Percentiles rank a stretch among this genome's conserved stretches.
phyloP scores from a whole-genome alignment of 2,329 filamentous ascomycete species.

The Xylariaceae sp. region DNA sequence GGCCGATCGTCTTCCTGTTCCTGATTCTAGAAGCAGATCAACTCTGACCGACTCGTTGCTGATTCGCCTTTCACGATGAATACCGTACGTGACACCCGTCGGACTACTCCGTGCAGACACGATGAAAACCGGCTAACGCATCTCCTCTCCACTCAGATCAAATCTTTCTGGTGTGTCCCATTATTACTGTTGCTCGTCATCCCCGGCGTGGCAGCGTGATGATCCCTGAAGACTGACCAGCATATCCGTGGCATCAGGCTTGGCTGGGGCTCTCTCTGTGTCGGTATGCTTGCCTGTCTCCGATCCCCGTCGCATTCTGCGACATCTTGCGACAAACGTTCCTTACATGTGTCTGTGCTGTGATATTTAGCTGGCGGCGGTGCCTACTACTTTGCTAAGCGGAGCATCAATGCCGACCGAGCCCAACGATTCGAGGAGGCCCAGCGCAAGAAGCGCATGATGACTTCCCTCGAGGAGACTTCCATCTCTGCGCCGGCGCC shows the following conservation, averaged over 20 bases:
- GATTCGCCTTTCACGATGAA: constrained; percentile 13
- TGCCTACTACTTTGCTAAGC: constrained; percentile 95
- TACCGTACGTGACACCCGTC: constrained; percentile 14
- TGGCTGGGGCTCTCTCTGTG: constrained; percentile 85
- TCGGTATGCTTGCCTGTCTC: constrained; percentile 51
- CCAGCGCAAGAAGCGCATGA: constrained; percentile 57
- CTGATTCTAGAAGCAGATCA: neutral
- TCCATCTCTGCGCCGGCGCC: constrained; percentile 36
- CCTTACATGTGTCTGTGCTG: constrained; percentile 1
- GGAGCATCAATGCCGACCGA: constrained; percentile 87
- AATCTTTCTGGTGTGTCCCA: constrained; percentile 58
- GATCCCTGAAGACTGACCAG: constrained; percentile 5
- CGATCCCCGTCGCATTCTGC: neutral
- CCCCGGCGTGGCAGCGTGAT: neutral
- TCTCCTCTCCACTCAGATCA: constrained; percentile 41
- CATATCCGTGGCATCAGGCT: constrained; percentile 52
- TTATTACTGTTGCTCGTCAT: neutral
- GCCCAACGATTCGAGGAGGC: constrained; percentile 63
- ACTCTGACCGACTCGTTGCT: neutral
- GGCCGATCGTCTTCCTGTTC: neutral
- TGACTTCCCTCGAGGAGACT: constrained; percentile 48
- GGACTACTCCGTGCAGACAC: neutral
- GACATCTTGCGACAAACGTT: neutral
- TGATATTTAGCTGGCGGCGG: constrained; percentile 66
- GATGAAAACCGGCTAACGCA: constrained; percentile 17